These are phyloP conservation scores for Shiraia bambusicola DNA, from an alignment of 2,329 filamentous ascomycete genomes.

Conservation along the genomic window DNA sequence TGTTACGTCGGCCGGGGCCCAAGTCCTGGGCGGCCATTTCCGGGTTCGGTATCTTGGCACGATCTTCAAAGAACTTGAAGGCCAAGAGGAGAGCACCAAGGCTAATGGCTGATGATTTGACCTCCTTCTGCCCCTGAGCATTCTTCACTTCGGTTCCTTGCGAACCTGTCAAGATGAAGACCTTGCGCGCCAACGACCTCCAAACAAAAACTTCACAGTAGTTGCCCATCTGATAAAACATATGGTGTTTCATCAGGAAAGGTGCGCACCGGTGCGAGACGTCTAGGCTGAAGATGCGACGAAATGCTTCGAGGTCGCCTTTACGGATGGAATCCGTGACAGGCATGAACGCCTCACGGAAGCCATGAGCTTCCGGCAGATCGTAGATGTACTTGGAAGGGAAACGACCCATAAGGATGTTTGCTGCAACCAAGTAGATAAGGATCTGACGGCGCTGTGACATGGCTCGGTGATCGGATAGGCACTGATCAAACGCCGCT, in stretches of 20 bases:
- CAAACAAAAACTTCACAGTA: slow-evolving; percentile 80
- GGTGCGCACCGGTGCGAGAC: slow-evolving; percentile 32
- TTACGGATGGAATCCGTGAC: slow-evolving; percentile 70
- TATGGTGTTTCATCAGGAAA: slow-evolving; percentile 75
- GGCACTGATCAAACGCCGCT: slow-evolving; percentile 76
- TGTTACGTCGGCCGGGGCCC: slow-evolving; percentile 44
- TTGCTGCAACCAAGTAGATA: slow-evolving; percentile 78
- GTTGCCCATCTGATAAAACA: slow-evolving; percentile 74
- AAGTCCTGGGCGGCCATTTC: slow-evolving; percentile 32
- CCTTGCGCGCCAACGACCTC: slow-evolving; percentile 76
- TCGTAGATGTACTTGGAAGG: slow-evolving; percentile 67
- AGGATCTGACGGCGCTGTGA: slow-evolving; percentile 78
- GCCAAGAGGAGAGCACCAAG: slow-evolving; percentile 67
- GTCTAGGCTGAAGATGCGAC: slow-evolving; percentile 61
- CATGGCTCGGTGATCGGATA: slow-evolving; percentile 43
- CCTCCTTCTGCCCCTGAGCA: slow-evolving; percentile 48
- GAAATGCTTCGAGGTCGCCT: slow-evolving; percentile 75
- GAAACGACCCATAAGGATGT: slow-evolving; percentile 82
- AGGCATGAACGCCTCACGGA: slow-evolving; percentile 69
- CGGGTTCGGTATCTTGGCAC: slow-evolving; percentile 35
- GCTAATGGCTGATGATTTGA: slow-evolving; percentile 62
- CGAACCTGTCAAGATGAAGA: slow-evolving; percentile 77
- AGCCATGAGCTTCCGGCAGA: slow-evolving; percentile 67
- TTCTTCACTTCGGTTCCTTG: slow-evolving; percentile 50
- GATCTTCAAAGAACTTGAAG: slow-evolving; percentile 65